Evolutionary conservation across 2,329 filamentous ascomycete genomes (phyloP).

Genomic region (Zopfia rhizophila): DNA sequence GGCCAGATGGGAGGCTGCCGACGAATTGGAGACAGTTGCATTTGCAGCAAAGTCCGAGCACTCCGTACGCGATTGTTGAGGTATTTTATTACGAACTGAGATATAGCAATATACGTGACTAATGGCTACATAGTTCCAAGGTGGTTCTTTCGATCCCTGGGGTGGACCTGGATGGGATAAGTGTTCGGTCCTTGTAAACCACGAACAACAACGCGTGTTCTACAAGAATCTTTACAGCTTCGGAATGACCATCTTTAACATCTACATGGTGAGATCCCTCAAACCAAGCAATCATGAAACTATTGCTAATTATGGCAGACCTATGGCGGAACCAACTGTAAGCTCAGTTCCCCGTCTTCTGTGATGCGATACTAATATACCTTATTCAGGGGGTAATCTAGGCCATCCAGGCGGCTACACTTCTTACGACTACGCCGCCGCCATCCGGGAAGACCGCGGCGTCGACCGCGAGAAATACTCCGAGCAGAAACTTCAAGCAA

Average conservation of each 20-base stretch:
- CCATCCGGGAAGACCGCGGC: slow-evolving; percentile 75
- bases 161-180: slow-evolving; percentile 75
- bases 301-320: slow-evolving; percentile 54
- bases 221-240: slow-evolving; percentile 79
- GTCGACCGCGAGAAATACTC: slow-evolving; percentile 80
- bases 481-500: slow-evolving; percentile 79
- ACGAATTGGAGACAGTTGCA: slow-evolving; percentile 66
- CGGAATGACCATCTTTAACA: slow-evolving; percentile 73
- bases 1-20: slow-evolving; percentile 68
- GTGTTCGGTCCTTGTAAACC: slow-evolving; percentile 72
- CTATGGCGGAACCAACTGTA: slow-evolving; percentile 84
- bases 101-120: not conserved
- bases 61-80: slow-evolving; percentile 73
- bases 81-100: too few relatives aligned
- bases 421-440: slow-evolving; percentile 69
- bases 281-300: not conserved
- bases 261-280: slow-evolving; percentile 72
- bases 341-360: slow-evolving; percentile 30
- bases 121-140: slow-evolving; percentile 67
- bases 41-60: slow-evolving; percentile 69
- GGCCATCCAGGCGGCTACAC: slow-evolving; percentile 71
- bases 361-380: not conserved
- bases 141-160: slow-evolving; percentile 78
- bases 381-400: too few relatives aligned
- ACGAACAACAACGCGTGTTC: slow-evolving; percentile 81